Evolutionary conservation across 2,329 filamentous ascomycete genomes (phyloP), one percentile per base, ranked within the genome.

Genomic region (Fusarium sp.): DNA sequence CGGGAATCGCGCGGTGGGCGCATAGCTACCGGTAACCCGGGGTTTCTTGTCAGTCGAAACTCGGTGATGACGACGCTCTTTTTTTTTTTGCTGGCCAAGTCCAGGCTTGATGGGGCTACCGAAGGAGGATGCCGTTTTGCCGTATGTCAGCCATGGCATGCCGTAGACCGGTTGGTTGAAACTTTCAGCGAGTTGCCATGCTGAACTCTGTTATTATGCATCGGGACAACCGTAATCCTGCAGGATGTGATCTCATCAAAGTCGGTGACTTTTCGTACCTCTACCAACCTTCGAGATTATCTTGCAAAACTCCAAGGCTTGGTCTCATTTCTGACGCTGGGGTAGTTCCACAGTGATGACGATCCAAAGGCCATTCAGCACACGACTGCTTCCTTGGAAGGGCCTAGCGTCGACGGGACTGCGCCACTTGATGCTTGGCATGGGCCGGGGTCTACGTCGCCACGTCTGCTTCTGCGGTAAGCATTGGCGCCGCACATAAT

Each of bases 301-400:
- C 44, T 49, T 49, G 44, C 16, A n/a, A 17, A 29, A 16, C 31
- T 16, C 20, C 14, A 20, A 17, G 49, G 53, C 71, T 73, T 73
- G 71, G 71, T 71, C 58, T 72, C 64, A 74, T 73, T 70, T 73
- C 64, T 53, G 44, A 49, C 55, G 36, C 67, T 71, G 67, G 67
- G 71, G 62, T 62, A 46, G 7, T 44, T 62, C 46, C 46, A 51
- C 46, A 27, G 69, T 44, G 17, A n/a, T 40, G 33, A 56, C 46
- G 46, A 62, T 67, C 38, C 38, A 65, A 65, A 51, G 24, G 46
- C 46, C 46, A 51, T 51, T 51, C 33, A 74, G 60, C 71, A 73
- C 71, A 73, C 64, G 71, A 73, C 68, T 16, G 49, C 40, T 63
- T 73, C 20, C 71, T 63, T 8, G 12, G 57, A 40, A 40, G 40